Percentiles rank a stretch among this genome's conserved stretches.
phyloP scores from a whole-genome alignment of 2,329 filamentous ascomycete species.

The Beauveria caledonica region DNA sequence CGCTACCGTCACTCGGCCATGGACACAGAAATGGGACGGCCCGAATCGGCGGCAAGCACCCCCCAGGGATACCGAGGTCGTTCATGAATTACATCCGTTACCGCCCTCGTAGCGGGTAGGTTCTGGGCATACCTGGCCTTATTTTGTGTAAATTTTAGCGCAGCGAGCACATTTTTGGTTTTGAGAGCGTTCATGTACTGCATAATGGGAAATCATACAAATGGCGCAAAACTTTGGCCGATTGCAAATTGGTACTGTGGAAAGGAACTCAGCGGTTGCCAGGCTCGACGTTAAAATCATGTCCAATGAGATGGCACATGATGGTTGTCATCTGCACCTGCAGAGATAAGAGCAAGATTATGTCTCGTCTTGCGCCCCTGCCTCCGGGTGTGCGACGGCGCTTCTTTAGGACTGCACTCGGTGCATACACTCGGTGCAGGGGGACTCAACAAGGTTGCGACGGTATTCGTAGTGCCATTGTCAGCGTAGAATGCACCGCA shows the following conservation, averaged over 20 bases:
- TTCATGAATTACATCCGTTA: neutral
- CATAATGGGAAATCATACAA: neutral
- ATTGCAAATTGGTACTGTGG: no score
- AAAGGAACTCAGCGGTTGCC: neutral
- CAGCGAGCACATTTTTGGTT: neutral
- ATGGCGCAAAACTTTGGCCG: neutral
- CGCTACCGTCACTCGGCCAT: constrained; percentile 11
- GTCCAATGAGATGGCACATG: no score
- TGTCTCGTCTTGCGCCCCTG: no score
- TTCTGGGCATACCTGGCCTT: neutral
- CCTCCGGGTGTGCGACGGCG: no score
- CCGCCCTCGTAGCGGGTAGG: neutral
- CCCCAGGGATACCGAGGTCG: neutral
- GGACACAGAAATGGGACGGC: constrained; percentile 15
- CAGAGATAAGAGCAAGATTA: no score
- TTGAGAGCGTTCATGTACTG: neutral
- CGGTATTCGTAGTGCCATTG: no score
- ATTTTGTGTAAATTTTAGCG: neutral
- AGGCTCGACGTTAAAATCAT: no score
- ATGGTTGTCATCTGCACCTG: no score
- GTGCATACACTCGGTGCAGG: neutral
- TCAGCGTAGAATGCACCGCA: neutral
- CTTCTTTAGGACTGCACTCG: no score
- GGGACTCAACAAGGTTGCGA: neutral
- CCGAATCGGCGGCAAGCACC: neutral